Base-by-base conservation (phyloP, 176 grass and related monocot genomes). In the Oryza officinalis region DNA sequence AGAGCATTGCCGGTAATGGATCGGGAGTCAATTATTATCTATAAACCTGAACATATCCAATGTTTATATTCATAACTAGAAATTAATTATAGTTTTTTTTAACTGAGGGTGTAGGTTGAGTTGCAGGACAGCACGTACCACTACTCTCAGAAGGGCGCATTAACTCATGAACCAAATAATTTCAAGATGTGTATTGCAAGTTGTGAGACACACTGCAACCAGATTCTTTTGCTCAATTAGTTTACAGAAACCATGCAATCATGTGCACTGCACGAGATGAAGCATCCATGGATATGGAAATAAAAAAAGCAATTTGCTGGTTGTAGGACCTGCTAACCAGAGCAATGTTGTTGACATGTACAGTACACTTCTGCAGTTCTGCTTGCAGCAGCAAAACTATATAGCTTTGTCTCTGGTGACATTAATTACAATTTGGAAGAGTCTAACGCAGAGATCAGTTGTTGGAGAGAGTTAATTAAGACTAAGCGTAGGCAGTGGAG, bases 261-360 rank as follows among this genome's bases (percentile, higher is more conserved):
- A 92, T 88, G 77, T 84, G 87, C 88, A 87, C 72, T 84, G 83
- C 88, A 95, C 88, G 83, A 95, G 87, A 88, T 76, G 81, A 86
- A 86, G 69, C 74, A 82, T 92, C 74, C 43, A 65, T 25, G 49
- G 66, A 32, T 65, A 80, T n/a, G 5, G 32, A 81, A 82, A 80
- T 80, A 80, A 78, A 27, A 83, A 80, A 35, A 80, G 65, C 66
- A 63, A 65, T 76, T 81, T 89, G 67, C 47, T 23, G 38, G 15
- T 18, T 1, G 4, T 7, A 20, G 77, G 50, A 65, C 40, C 40
- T 38, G 37, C 37, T 50, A 85, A 60, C 27, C 40, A 69, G 64
- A 81, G 18, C 23, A 63, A 52, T 76, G 71, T 49, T 70, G 50
- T 75, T 59, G 54, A 84, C 67, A 50, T 25, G 52, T 65, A 45